Evolutionary conservation across 164 flowering plant species (phyloP).

Genomic region (Santalum album): DNA sequence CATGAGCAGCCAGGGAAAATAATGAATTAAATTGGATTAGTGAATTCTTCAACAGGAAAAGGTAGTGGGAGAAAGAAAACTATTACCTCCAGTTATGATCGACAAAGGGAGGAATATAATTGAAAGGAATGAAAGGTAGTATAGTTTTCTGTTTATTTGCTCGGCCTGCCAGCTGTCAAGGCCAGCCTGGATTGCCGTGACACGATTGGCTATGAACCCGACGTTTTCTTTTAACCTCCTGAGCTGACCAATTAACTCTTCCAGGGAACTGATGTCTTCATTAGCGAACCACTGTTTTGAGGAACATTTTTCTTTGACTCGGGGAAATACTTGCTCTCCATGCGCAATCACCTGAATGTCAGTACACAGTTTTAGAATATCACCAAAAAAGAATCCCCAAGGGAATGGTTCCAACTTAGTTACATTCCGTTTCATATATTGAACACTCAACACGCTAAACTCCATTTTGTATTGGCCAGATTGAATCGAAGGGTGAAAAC

Average conservation of each 20-base stretch:
- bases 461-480: too few relatives aligned
- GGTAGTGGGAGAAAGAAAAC: background rate
- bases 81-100: conserved; percentile 83
- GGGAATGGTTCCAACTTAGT: too few relatives aligned
- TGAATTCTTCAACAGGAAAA: too few relatives aligned
- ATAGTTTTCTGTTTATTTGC: conserved; percentile 88
- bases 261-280: conserved; percentile 67
- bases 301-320: conserved; percentile 83
- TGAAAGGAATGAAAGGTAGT: conserved; percentile 92
- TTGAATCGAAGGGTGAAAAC: too few relatives aligned
- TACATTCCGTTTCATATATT: too few relatives aligned
- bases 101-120: conserved; percentile 93
- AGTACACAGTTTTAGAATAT: background rate
- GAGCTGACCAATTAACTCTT: conserved; percentile 73
- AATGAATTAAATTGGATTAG: too few relatives aligned
- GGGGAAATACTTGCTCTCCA: conserved; percentile 95
- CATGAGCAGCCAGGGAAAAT: background rate
- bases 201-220: conserved; percentile 85
- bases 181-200: conserved; percentile 88
- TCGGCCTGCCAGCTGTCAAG: conserved; percentile 99
- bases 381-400: background rate
- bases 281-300: conserved; percentile 74
- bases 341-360: conserved; percentile 75
- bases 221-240: conserved; percentile 91
- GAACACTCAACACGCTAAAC: too few relatives aligned